Evolutionary conservation across 1,284 basidiomycete genomes (phyloP), one percentile per base, ranked within the genome.

Genomic region (Apiotrichum siamense): DNA sequence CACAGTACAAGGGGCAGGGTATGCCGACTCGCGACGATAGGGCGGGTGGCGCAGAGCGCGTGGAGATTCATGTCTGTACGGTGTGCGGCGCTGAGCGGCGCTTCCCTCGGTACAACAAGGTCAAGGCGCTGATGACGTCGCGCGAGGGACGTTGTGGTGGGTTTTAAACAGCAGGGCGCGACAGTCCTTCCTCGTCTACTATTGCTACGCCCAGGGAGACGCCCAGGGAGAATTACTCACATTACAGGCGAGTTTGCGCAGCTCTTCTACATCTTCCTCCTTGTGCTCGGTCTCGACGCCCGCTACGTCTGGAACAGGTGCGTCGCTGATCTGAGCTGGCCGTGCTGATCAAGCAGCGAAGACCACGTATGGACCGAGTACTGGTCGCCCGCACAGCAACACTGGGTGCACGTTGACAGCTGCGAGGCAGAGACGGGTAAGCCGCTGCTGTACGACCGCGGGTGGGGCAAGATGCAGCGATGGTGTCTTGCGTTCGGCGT

Each of bases 291-390:
- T 3, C 54, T 78, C 3, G 63, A 74, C 27, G 71, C 73, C 27
- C 65, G 77, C 31, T 76, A 77, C 51, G 65, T 77, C 53, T 72
- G 65, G 70, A 70, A 67, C 57, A 57, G 57, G 64, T 64, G 38
- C 6, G 59, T 54, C 33, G 6, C n/a, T 13, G 20, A 7, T 21
- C 13, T 21, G 27, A 17, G 20, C 18, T 17, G 20, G 31, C 12
- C 27, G 23, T 18, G 38, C 52, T 48, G 39, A 39, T 32, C 4
- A 15, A 9, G 64, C 46, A 72, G 69, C 23, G 77, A 78, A 61
- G 77, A 78, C 60, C 77, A 78, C 51, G 76, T 78, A n/a, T 78
- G 77, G 77, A 73, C 72, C 43, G 76, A 76, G 59, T 76, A 70
- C 54, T 75, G 64, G 59, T 66, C 64, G 7, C 52, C 59, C 3